Evolutionary conservation across 257 asterid genomes (phyloP), one percentile per base, ranked within the genome.

Genomic region (Solanum arcanum): DNA sequence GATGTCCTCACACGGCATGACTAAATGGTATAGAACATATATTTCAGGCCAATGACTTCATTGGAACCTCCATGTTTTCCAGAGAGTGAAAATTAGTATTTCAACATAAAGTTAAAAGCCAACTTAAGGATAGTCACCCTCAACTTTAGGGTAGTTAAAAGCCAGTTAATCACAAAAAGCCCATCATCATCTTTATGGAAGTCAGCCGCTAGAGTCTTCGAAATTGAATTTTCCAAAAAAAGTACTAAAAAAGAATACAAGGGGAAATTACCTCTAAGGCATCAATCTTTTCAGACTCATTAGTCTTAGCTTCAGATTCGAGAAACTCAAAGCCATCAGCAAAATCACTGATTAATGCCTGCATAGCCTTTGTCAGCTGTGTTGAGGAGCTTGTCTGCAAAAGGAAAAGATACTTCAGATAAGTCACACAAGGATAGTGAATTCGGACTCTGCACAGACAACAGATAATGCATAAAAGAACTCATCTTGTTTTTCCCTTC

Each of bases 261-360:
- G 44, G 23, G 76, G 18, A 75, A 9, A 81, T 89, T 92, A 97
- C 99, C 99, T 97, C 99, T 93, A 97, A 90, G 46, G 99, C 99
- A 87, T 97, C 99, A 72, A 87, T 91, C 91, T 93, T 94, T 91
- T 94, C 99, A 4, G 94, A 90, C 88, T 91, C 96, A 85, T 92
- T 95, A 66, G 92, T 85, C 91, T 90, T 92, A 42, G 92, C 96
- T 89, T 94, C 96, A 88, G 95, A 93, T 88, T 93, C 94, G 86
- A 89, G 89, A 86, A 89, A 87, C 73, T 92, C 93, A 88, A 91
- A 92, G 78, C 93, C 96, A 90, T 93, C 94, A 16, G 91, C 94
- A 88, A 89, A 94, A 81, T 94, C 97, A 6, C 91, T 83, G 87
- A 94, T 82, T 84, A 97, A 81, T 76, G 95, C 91, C 88, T 94